Evolutionary conservation across 441 rosid species (phyloP), one percentile per base, ranked within the genome.

Genomic region (Sinapis alba): DNA sequence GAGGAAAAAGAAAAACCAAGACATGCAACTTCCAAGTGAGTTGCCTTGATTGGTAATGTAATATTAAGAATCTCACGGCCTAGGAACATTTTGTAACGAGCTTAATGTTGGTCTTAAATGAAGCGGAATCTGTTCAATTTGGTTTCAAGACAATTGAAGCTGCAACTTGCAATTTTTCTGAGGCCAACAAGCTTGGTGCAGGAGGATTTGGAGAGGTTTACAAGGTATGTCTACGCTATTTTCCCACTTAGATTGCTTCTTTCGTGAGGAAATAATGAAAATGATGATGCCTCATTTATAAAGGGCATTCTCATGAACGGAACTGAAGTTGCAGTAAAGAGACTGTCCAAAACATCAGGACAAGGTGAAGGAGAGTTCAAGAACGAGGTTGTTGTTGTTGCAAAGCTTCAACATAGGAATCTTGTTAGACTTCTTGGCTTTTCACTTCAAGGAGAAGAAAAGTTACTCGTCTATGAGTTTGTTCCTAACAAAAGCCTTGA

Each of bases 151-250:
- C 79, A 13, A 73, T 86, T 12, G 76, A 81, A 75, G 28, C 60
- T 26, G 86, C 89, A 0, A 85, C 89, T 0, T 68, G 77, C 36
- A 81, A 71, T 4, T 86, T 88, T 65, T 67, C 80, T 2, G 63
- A 74, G 11, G 7, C 19, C 28, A 86, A 85, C 68, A 83, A 80
- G 81, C 75, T 89, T 38, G 94, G 92, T 21, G 61, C 16, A 45
- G 92, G 94, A 5, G 91, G 90, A 63, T 89, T 89, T 74, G 88
- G 89, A 20, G 79, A 72, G 9, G 92, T 88, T 64, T 88, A 78
- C 80, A 81, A 82, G 86, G 87, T 85, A 73, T 45, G 20, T 15
- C 19, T 12, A 23, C 8, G 1, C 26, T 32, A 6, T 51, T 16
- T 18, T 9, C 15, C 26, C 15, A 36, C 11, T 7, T 57, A 6